These are phyloP conservation scores for Lathyrus tuberosus DNA, from an alignment of 306 rosid genomes.

Conservation along the genomic window DNA sequence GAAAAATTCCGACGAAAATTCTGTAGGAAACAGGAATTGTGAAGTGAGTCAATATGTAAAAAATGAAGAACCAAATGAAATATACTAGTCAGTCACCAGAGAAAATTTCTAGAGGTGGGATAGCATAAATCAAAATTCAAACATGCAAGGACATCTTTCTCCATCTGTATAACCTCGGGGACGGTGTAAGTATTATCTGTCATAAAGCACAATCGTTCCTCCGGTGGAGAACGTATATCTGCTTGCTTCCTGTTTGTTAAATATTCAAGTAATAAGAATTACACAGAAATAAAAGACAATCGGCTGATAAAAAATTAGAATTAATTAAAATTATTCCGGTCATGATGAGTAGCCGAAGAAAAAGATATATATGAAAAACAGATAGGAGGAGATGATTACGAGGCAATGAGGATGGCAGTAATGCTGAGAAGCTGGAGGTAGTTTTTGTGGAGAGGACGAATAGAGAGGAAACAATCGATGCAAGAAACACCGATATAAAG, in stretches of 20 bases:
- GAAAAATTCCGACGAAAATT: not conserved
- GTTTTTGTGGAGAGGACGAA: slow-evolving; percentile 28
- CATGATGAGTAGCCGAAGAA: too few species aligned
- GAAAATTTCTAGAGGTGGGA: slow-evolving; percentile 53
- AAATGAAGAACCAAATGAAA: too few species aligned
- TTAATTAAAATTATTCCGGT: too few species aligned
- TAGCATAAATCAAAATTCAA: slow-evolving; percentile 38
- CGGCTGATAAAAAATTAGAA: too few species aligned
- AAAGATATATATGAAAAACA: too few species aligned
- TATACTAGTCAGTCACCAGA: slow-evolving; percentile 20
- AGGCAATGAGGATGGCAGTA: slow-evolving; percentile 17
- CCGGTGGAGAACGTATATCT: slow-evolving; percentile 49
- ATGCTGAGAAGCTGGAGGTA: slow-evolving; percentile 56
- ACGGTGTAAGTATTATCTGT: slow-evolving; percentile 50
- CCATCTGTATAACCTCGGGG: slow-evolving; percentile 55
- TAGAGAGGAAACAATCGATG: slow-evolving; percentile 51
- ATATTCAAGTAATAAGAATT: too few species aligned
- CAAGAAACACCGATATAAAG: slow-evolving; percentile 46
- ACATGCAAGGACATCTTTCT: slow-evolving; percentile 38
- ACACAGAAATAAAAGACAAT: too few species aligned
- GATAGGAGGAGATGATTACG: not conserved
- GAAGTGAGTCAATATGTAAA: not conserved
- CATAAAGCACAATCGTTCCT: slow-evolving; percentile 52
- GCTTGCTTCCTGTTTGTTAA: slow-evolving; percentile 44
- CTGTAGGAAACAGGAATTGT: not conserved